Evolutionary conservation across 2,329 filamentous ascomycete genomes (phyloP).

Genomic region (Stachybotrys elegans): DNA sequence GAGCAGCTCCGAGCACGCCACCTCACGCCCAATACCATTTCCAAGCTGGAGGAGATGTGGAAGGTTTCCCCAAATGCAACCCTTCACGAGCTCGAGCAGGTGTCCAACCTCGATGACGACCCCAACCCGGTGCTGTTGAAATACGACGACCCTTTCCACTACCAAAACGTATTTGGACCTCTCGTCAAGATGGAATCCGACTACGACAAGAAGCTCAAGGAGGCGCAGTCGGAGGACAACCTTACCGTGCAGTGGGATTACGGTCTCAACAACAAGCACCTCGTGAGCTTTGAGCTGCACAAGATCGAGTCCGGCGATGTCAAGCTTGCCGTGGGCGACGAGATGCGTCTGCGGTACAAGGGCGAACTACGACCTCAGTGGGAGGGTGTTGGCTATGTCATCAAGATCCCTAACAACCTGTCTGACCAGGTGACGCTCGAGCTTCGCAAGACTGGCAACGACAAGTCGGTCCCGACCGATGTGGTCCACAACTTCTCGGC

Average conservation of each 20-base stretch:
- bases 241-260: slow-evolving; percentile 91
- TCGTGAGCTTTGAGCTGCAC: slow-evolving; percentile 90
- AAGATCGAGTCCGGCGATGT: slow-evolving; percentile 98
- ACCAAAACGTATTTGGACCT: slow-evolving; percentile 97
- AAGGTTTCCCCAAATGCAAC: slow-evolving; percentile 90
- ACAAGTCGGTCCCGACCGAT: slow-evolving; percentile 93
- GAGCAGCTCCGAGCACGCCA: slow-evolving; percentile 95
- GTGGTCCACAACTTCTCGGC: slow-evolving; percentile 97
- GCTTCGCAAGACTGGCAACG: slow-evolving; percentile 86
- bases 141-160: slow-evolving; percentile 97
- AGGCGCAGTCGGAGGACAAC: slow-evolving; percentile 96
- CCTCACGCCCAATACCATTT: slow-evolving; percentile 88
- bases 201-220: slow-evolving; percentile 98
- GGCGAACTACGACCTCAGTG: slow-evolving; percentile 87
- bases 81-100: slow-evolving; percentile 86
- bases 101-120: slow-evolving; percentile 87
- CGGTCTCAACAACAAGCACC: slow-evolving; percentile 94
- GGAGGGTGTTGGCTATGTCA: slow-evolving; percentile 98
- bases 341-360: slow-evolving; percentile 96
- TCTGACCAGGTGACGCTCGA: slow-evolving; percentile 97
- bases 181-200: slow-evolving; percentile 99
- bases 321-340: slow-evolving; percentile 94
- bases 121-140: slow-evolving; percentile 86
- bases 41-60: slow-evolving; percentile 96
- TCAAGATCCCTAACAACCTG: slow-evolving; percentile 99